These are phyloP conservation scores for Limnanthes douglasii DNA, from an alignment of 345 rosid genomes.

Conservation along the genomic window DNA sequence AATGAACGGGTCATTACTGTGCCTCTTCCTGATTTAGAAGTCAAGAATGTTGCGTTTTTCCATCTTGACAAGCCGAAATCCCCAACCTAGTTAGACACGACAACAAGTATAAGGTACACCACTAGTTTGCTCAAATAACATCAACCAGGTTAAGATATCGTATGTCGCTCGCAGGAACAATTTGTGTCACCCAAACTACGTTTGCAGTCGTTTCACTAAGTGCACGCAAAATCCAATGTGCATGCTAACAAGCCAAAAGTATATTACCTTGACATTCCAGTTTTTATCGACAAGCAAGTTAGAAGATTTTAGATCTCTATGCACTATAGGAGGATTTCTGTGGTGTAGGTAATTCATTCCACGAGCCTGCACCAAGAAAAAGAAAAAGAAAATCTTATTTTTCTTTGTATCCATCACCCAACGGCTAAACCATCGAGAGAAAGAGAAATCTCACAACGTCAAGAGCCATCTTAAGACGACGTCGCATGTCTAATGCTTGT, in stretches of 20 bases:
- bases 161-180: no score
- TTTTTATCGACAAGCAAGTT: slow-evolving; percentile 79
- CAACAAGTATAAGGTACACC: not conserved
- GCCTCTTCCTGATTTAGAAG: slow-evolving; percentile 74
- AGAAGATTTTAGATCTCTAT: slow-evolving; percentile 81
- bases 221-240: no score
- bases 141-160: no score
- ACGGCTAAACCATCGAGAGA: not conserved
- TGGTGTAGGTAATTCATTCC: slow-evolving; percentile 93
- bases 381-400: not conserved
- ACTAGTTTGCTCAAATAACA: not conserved
- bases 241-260: not conserved
- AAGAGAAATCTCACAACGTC: slow-evolving; percentile 44
- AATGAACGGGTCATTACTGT: slow-evolving; percentile 53
- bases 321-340: slow-evolving; percentile 81
- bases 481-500: slow-evolving; percentile 54
- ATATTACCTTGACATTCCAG: slow-evolving; percentile 78
- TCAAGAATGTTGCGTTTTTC: slow-evolving; percentile 67
- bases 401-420: not conserved
- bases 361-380: slow-evolving; percentile 43
- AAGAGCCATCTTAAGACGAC: slow-evolving; percentile 72
- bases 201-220: no score
- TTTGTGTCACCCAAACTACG: no score
- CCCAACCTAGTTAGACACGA: slow-evolving; percentile 38
- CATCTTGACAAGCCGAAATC: slow-evolving; percentile 85